Evolutionary conservation across 1,284 basidiomycete genomes (phyloP).

Genomic region (Omphalotus olearius): DNA sequence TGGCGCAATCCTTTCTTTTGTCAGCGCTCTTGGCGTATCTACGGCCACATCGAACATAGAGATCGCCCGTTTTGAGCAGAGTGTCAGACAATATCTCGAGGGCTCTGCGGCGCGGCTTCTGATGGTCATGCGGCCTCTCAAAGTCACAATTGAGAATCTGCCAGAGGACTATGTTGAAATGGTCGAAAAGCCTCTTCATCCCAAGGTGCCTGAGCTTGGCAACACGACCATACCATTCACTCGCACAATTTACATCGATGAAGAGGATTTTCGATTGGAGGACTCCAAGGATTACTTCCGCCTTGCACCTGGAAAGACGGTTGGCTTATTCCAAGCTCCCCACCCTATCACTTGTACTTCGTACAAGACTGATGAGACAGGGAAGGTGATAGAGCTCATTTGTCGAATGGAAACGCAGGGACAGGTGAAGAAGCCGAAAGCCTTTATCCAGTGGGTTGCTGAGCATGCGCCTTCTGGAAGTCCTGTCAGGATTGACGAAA

Average conservation of each 20-base stretch:
- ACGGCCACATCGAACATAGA: slow-evolving; percentile 85
- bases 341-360: slow-evolving; percentile 92
- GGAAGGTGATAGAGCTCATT: slow-evolving; percentile 76
- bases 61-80: slow-evolving; percentile 86
- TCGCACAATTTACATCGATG: slow-evolving; percentile 88
- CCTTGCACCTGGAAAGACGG: slow-evolving; percentile 94
- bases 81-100: slow-evolving; percentile 89
- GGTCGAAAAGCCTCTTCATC: slow-evolving; percentile 92
- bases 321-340: slow-evolving; percentile 95
- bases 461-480: slow-evolving; percentile 76
- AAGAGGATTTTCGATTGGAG: slow-evolving; percentile 88
- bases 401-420: slow-evolving; percentile 76
- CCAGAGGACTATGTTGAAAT: slow-evolving; percentile 81
- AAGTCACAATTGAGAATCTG: slow-evolving; percentile 89
- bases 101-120: slow-evolving; percentile 84
- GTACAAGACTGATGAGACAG: slow-evolving; percentile 73
- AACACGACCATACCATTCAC: slow-evolving; percentile 85
- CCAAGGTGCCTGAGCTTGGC: slow-evolving; percentile 90
- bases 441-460: slow-evolving; percentile 98
- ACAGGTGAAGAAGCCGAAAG: slow-evolving; percentile 80
- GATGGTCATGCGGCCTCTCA: slow-evolving; percentile 91
- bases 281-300: slow-evolving; percentile 98
- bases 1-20: slow-evolving; percentile 91
- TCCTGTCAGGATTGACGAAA: slow-evolving; percentile 86
- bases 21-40: slow-evolving; percentile 91